phyloP scores from a whole-genome alignment of 148 eudicot genomes.

The Selenicereus undatus region DNA sequence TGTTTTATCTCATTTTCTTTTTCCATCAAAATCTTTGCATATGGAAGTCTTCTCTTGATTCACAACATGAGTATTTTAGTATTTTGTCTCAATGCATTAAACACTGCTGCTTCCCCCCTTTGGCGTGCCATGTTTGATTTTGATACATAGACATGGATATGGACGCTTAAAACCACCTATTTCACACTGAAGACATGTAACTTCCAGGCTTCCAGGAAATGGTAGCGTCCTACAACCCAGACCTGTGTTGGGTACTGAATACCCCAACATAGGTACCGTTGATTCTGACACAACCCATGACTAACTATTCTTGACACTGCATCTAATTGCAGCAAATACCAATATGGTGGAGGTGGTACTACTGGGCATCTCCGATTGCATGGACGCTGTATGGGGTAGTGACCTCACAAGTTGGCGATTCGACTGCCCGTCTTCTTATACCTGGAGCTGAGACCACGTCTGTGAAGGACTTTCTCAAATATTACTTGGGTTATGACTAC shows the following conservation, averaged over 20 bases:
- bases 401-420: slow-evolving; percentile 64
- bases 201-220: too few species aligned
- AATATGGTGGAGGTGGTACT: slow-evolving; percentile 92
- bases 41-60: too few species aligned
- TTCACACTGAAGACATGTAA: too few species aligned
- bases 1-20: too few species aligned
- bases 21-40: too few species aligned
- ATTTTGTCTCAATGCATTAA: too few species aligned
- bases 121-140: too few species aligned
- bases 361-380: slow-evolving; percentile 59
- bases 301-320: not conserved
- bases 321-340: slow-evolving; percentile 55
- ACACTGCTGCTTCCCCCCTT: too few species aligned
- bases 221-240: not conserved
- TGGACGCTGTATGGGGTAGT: slow-evolving; percentile 79
- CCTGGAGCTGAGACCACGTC: slow-evolving; percentile 39
- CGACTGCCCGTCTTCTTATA: slow-evolving; percentile 25
- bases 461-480: slow-evolving; percentile 37
- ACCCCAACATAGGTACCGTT: too few species aligned
- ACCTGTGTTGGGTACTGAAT: not conserved
- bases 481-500: slow-evolving; percentile 42
- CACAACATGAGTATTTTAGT: too few species aligned
- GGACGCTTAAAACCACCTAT: too few species aligned
- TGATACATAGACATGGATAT: too few species aligned
- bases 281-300: not conserved